A percentile compares a stretch with the other conserved stretches of the same genome.
Conservation (phyloP, 1,139 yeast genomes). For the Citeromyces siamensis region DNA sequence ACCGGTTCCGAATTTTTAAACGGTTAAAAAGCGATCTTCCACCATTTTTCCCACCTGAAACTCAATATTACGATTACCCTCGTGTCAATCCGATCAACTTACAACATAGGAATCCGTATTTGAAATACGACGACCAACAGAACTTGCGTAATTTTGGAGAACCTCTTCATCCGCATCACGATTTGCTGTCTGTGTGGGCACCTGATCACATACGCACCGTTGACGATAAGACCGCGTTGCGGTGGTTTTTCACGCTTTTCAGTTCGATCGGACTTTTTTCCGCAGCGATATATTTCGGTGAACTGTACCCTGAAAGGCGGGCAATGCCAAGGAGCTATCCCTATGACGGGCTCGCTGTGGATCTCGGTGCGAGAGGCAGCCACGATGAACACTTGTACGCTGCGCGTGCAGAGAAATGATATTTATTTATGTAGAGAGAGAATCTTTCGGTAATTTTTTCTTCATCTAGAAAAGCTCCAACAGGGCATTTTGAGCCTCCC, state of each 20-base stretch:
- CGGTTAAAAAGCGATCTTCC: constrained; percentile 11
- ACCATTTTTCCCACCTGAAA: constrained; percentile 14
- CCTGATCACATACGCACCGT: constrained; percentile 64
- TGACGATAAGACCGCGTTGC: constrained; percentile 48
- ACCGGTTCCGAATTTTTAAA: background rate
- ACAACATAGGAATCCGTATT: constrained; percentile 56
- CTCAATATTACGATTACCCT: constrained; percentile 25
- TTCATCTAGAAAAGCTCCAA: too few species aligned
- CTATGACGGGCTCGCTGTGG: constrained; percentile 61
- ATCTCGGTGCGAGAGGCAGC: constrained; percentile 50
- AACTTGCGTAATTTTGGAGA: constrained; percentile 70
- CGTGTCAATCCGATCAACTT: constrained; percentile 38
- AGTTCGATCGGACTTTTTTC: constrained; percentile 35
- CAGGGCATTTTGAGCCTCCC: too few species aligned
- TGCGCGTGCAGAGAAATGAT: constrained; percentile 21
- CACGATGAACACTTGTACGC: constrained; percentile 28
- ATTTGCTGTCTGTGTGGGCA: constrained; percentile 75
- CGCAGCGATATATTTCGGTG: constrained; percentile 13
- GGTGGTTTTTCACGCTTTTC: constrained; percentile 36
- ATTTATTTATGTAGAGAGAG: constrained; percentile 7
- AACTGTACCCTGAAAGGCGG: constrained; percentile 62
- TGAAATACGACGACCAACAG: constrained; percentile 71
- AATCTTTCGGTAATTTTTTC: too few species aligned
- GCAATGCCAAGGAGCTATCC: constrained; percentile 74
- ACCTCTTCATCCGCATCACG: constrained; percentile 61